Evolutionary conservation across 2,329 filamentous ascomycete genomes (phyloP).

Genomic region (Zalaria obscura): DNA sequence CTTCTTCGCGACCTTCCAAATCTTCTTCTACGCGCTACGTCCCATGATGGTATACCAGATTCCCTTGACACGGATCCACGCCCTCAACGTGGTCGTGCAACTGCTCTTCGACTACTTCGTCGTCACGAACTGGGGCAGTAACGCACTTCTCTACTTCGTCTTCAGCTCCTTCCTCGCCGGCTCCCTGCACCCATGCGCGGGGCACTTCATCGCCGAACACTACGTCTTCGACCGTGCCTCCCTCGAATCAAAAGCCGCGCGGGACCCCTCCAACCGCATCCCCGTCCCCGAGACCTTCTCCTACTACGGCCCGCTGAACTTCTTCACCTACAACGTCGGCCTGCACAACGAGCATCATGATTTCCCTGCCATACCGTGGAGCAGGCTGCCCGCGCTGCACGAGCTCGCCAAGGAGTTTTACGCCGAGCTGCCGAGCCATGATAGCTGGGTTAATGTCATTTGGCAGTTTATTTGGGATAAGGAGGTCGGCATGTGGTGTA

Average conservation of each 20-base stretch:
- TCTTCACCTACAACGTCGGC: conserved; percentile 92
- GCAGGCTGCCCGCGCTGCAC: conserved; percentile 61
- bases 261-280: conserved; percentile 20
- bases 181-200: conserved; percentile 83
- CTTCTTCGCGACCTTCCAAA: conserved; percentile 99
- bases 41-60: conserved; percentile 90
- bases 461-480: conserved; percentile 93
- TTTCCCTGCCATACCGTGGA: conserved; percentile 95
- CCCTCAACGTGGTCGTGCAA: conserved; percentile 67
- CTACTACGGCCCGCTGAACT: conserved; percentile 88
- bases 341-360: conserved; percentile 98
- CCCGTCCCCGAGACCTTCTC: conserved; percentile 83
- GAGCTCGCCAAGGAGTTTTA: conserved; percentile 85
- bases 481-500: conserved; percentile 76
- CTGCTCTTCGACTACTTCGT: conserved; percentile 62
- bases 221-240: conserved; percentile 38
- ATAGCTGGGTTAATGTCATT: conserved; percentile 83
- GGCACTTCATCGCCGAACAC: conserved; percentile 97
- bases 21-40: conserved; percentile 93
- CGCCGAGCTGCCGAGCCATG: conserved; percentile 68
- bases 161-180: conserved; percentile 87
- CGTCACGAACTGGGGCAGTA: conserved; percentile 43
- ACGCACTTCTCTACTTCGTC: conserved; percentile 68
- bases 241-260: conserved; percentile 28
- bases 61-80: conserved; percentile 73